These are phyloP conservation scores for Lepidium campestre DNA, from an alignment of 441 rosid species.

Conservation along the genomic window DNA sequence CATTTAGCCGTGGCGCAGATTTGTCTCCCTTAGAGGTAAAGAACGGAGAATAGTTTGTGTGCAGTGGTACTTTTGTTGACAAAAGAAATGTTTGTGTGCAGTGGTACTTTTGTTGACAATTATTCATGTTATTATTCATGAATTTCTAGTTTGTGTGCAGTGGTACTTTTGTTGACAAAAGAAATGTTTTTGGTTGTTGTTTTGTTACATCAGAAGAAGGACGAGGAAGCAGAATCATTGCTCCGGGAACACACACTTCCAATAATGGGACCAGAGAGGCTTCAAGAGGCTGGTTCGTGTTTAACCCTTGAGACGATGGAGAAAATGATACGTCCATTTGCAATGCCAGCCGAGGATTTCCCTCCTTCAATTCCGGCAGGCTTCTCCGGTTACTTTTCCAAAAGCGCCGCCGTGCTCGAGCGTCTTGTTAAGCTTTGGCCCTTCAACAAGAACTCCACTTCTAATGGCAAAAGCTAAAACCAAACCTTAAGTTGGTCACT, in stretches of 20 bases:
- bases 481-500: conserved; percentile 1
- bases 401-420: conserved; percentile 94
- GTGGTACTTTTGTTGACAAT: not conserved
- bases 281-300: conserved; percentile 91
- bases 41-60: conserved; percentile 29
- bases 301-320: conserved; percentile 88
- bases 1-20: conserved; percentile 99
- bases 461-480: conserved; percentile 43
- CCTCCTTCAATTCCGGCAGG: conserved; percentile 92
- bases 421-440: conserved; percentile 75
- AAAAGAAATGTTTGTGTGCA: not conserved
- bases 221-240: conserved; percentile 69
- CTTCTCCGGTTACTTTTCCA: conserved; percentile 92
- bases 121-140: not conserved
- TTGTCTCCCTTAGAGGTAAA: conserved; percentile 92
- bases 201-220: conserved; percentile 38
- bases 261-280: conserved; percentile 99
- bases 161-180: not conserved
- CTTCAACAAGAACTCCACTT: conserved; percentile 67
- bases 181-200: not conserved
- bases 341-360: conserved; percentile 99
- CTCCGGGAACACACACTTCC: conserved; percentile 97
- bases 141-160: not conserved
- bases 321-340: conserved; percentile 86
- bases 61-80: not conserved